Evolutionary conservation across 768 basidiomycete species (phyloP), one percentile per base, ranked within the genome.

Genomic region (Pisolithus sp.): DNA sequence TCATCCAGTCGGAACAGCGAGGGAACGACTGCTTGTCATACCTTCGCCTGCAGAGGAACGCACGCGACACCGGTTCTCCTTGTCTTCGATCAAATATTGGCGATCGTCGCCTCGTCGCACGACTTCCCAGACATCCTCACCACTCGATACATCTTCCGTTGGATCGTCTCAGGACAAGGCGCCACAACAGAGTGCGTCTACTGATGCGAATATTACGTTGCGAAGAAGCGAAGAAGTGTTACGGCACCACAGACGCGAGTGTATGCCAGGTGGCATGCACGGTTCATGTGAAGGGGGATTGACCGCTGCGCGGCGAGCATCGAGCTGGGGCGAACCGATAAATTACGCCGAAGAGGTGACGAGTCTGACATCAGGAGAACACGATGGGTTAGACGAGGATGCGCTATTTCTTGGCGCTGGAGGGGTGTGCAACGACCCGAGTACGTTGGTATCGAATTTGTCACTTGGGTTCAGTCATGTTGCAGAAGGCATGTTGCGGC

Each of bases 261-360:
- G 49, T 3, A 55, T 47, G 17, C 66, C 53, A 21, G 63, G 62
- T 20, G 49, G 61, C 50, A 61, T 58, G 42, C 60, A 62, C 54
- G 63, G 65, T 28, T 51, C 57, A 49, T 54, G 61, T 40, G 64
- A 34, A 34, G 34, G 70, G 7, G 46, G 53, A 48, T 60, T 76
- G 39, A 71, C 71, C 12, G 73, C 75, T 30, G 80, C 78, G 24
- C 72, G 78, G 53, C 72, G 84, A 5, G 83, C 84, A 9, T 81
- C 82, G 46, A 84, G 82, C 59, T 85, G 83, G 83, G 82, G 80
- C 0, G 81, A 71, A 10, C 63, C 73, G 15, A 71, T 68, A 57
- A 74, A 62, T 61, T 63, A 67, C 57, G 49, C 69, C 59, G 73
- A 73, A 42, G 73, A 74, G 40, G 67, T 74, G 57, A 70, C 63